Base-by-base conservation (phyloP, 768 basidiomycete species). In the Rhodotorula babjevae region DNA sequence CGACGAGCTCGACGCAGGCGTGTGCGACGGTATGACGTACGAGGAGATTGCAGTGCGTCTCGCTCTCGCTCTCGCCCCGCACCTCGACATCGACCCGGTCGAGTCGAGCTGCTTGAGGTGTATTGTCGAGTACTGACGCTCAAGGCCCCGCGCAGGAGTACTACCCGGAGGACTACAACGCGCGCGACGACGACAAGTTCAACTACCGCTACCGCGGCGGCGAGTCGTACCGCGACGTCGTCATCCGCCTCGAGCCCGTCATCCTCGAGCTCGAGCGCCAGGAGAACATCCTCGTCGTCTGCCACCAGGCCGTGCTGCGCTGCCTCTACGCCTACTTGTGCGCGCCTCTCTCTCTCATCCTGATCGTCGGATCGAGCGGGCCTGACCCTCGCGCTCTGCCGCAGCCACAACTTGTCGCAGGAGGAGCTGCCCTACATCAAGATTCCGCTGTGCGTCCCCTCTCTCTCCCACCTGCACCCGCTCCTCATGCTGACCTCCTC, bases 11-110 rank as follows among this genome's bases (percentile, higher is more conserved):
- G 96, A 99, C 80, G 96, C 96, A 15, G 96, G 96, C 36, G 96
- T 99, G 47, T 99, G 96, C 79, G 96, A 99, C 81, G 96, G 90
- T 25, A 98, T 99, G 96, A 98, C 96, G 9, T 99, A 99, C 77
- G 89, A 92, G 83, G 95, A 98, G 85, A 98, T 99, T 69, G 94
- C 94, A 85, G 94, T 91, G 67, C 49, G 83, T 78, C 36, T 27
- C 44, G 44, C 23, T 49, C 61, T 10, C 7, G 27, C 47, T 46
- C 25, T 52, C 47, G 47, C 4, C 15, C 18, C 23, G 46, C 19
- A 15, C 18, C 47, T 46, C 18, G 44, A n/a, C 44, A 5, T 46
- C 44, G 44, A 46, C 44, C 36, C 36, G 5, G 36, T 36, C 36
- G 36, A 36, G 36, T 36, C 36, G 36, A 36, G 36, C 36, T 36